phyloP scores from a whole-genome alignment of 169 alveolate genomes.

The Plasmodium gaboni region DNA sequence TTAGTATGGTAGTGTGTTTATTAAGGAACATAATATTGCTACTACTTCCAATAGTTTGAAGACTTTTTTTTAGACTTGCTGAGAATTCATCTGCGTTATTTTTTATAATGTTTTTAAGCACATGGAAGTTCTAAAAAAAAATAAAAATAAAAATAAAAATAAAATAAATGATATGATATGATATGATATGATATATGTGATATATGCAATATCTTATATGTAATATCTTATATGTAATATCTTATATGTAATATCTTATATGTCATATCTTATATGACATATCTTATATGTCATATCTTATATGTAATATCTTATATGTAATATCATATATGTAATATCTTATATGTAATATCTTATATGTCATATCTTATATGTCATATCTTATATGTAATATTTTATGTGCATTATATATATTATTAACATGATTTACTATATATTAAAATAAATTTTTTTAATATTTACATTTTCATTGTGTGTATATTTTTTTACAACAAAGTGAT shows the following conservation, averaged over 20 bases:
- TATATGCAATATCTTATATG: too few species aligned
- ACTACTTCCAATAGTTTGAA: constrained; percentile 25
- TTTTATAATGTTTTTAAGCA: constrained; percentile 18
- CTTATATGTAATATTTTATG: too few species aligned
- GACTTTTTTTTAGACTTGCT: constrained; percentile 30
- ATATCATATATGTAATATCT: too few species aligned
- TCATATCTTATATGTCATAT: too few species aligned
- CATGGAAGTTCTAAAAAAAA: constrained; percentile 24
- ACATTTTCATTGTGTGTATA: constrained; percentile 70
- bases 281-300: too few species aligned
- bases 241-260: too few species aligned
- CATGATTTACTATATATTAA: not conserved
- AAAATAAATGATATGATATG: not conserved
- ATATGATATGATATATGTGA: not conserved
- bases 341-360: too few species aligned
- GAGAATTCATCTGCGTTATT: constrained; percentile 47
- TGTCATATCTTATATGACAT: too few species aligned
- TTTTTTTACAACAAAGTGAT: constrained; percentile 63
- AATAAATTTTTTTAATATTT: not conserved
- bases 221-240: too few species aligned
- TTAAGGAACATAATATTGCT: constrained; percentile 40
- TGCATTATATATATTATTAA: not conserved
- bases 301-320: too few species aligned
- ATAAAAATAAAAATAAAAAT: constrained; percentile 6
- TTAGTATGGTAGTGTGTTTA: constrained; percentile 40